Evolutionary conservation across 1,139 yeast species (phyloP).

Genomic region (Geotrichum histeridarum): DNA sequence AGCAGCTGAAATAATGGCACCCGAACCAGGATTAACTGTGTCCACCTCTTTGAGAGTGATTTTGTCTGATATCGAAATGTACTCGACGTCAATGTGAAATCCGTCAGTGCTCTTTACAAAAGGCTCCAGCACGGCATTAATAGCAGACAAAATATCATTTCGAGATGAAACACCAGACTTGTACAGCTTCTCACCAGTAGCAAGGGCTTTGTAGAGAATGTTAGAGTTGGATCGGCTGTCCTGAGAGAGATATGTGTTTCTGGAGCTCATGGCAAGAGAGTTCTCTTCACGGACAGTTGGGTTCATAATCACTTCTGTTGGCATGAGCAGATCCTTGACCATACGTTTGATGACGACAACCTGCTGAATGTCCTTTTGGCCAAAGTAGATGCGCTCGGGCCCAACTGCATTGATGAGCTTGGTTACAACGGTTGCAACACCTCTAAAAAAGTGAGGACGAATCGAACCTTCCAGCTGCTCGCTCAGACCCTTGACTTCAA

Average conservation of each 20-base stretch:
- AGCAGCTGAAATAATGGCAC: conserved; percentile 68
- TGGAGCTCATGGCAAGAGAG: conserved; percentile 85
- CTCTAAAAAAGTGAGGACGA: conserved; percentile 89
- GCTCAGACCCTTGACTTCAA: conserved; percentile 72
- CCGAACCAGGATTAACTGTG: conserved; percentile 43
- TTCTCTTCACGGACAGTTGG: conserved; percentile 66
- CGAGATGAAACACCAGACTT: conserved; percentile 33
- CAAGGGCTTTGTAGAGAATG: conserved; percentile 55
- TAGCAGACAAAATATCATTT: conserved; percentile 33
- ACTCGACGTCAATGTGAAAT: conserved; percentile 53
- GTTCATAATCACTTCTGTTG: conserved; percentile 57
- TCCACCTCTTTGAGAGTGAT: conserved; percentile 56
- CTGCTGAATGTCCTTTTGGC: conserved; percentile 95
- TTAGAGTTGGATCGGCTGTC: conserved; percentile 50
- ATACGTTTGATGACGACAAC: conserved; percentile 71
- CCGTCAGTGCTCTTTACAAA: conserved; percentile 26
- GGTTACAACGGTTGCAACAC: conserved; percentile 90
- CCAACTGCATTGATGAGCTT: conserved; percentile 71
- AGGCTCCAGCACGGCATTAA: conserved; percentile 31
- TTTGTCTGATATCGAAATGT: conserved; percentile 69
- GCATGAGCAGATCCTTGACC: conserved; percentile 69
- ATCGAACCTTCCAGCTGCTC: conserved; percentile 82
- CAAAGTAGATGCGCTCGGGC: conserved; percentile 79
- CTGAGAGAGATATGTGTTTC: conserved; percentile 68
- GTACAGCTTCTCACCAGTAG: conserved; percentile 42